Base-by-base conservation (phyloP, 2,329 filamentous ascomycete genomes). In the Epichloe aotearoae region DNA sequence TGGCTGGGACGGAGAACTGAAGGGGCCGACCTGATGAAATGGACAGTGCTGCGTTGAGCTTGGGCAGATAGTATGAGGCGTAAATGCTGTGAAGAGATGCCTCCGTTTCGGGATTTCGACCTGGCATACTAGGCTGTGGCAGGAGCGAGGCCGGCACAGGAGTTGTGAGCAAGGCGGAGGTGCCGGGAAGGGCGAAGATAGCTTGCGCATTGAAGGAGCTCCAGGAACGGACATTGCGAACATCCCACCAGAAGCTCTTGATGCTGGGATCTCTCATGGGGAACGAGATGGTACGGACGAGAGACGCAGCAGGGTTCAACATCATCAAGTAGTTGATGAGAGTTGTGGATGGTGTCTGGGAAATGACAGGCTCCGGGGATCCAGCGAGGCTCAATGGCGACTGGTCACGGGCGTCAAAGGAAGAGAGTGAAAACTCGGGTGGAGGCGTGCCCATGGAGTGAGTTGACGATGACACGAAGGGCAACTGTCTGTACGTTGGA, bases 191-290 rank as follows among this genome's bases (percentile, higher is more conserved):
- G 5, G 79, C 73, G 57, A 84, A 75, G 63, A 96, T 83, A 52
- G 83, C 81, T 50, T 75, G 66, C 11, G 86, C 72, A 56, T 80
- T 87, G 76, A 96, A 96, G 58, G 80, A 77, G 48, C 77, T 78
- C 91, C 91, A 96, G 54, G 82, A 77, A 55, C 87, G 82, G 57
- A 96, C 74, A 64, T 94, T 91, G 58, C 91, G 86, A 52, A 95
- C 78, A 62, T 97, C 91, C 86, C 88, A 96, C 91, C 91, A 97
- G 67, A 91, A 95, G 71, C 95, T 83, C 65, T 84, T 88, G 60
- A 77, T 84, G 67, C 75, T 78, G 61, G 75, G 82, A 64, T 81
- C 86, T 56, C 74, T 79, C 61, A 74, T 73, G 56, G 69, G 82
- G 63, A 84, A 83, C 53, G 84, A 86, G 57, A 91, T 79, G 57